Base-by-base conservation (phyloP, 2,329 filamentous ascomycete genomes). In the Myriosclerotinia duriaeana region DNA sequence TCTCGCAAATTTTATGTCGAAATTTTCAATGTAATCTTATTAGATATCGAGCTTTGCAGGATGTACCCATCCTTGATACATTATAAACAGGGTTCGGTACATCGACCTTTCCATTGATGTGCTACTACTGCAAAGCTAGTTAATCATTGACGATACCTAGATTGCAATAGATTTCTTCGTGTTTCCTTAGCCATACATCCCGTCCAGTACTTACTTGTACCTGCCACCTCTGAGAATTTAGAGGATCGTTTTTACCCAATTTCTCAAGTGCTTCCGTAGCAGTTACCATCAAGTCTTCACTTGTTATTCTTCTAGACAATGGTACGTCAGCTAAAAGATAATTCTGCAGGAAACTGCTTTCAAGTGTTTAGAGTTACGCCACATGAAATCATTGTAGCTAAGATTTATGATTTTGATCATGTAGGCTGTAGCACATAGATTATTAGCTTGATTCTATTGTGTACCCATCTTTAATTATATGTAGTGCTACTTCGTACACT, bases 341-440 rank as follows among this genome's bases (percentile, higher is more conserved):
- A 44, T 44, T 58, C 40, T 58, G 40, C 8, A 26, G 55, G 17
- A n/a, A 58, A 58, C 38, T 44, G 26, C 55, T 44, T 56, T 44
- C 40, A 44, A 58, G 38, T 12, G 40, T 34, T 30, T 44, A 22
- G 17, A n/a, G n/a, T 58, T 58, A 36, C 20, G 40, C 40, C 38
- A 26, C 17, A 44, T 58, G 8, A 7, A 30, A 44, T 20, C 22
- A 44, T 26, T 44, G 22, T 14, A 58, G 55, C 40, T 44, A 22
- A 58, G 17, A 34, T 44, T 12, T 20, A n/a, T 58, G 30, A 5
- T 44, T 20, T n/a, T 22, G 17, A 17, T n/a, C n/a, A n/a, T n/a
- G n/a, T n/a, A n/a, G n/a, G n/a, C n/a, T 15, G 34, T 55, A 22
- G 11, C 34, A 55, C 11, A 6, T 40, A 38, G 20, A 38, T n/a